These are phyloP conservation scores for Cryphonectria naterciae DNA, from an alignment of 2,329 filamentous ascomycete species.

Conservation along the genomic window DNA sequence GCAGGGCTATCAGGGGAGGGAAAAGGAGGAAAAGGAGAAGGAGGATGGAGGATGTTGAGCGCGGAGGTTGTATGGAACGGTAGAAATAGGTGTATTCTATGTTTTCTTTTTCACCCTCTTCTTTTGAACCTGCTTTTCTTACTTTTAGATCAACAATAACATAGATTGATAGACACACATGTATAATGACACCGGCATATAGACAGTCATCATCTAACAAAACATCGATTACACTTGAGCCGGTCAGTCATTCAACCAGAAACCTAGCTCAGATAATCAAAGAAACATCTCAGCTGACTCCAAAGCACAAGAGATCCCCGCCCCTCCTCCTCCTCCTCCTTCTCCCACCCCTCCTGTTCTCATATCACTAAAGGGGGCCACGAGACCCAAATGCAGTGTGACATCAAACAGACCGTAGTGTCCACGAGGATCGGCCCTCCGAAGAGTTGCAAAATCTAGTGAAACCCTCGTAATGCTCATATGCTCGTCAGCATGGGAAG, in stretches of 20 bases:
- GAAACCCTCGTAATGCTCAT: background rate
- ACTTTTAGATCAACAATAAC: background rate
- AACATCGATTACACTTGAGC: no score
- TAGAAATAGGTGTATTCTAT: background rate
- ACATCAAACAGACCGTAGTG: background rate
- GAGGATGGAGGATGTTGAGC: slow-evolving; percentile 5
- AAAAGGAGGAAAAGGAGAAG: slow-evolving; percentile 20
- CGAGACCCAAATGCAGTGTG: background rate
- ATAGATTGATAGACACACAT: background rate
- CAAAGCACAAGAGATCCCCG: background rate
- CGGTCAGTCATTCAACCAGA: no score
- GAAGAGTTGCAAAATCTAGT: background rate
- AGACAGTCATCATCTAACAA: background rate
- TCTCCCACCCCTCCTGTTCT: background rate
- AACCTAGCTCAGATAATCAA: no score
- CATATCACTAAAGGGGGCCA: background rate
- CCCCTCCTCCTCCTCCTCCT: background rate
- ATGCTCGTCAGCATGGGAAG: background rate
- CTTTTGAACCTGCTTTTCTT: background rate
- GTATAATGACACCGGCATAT: background rate
- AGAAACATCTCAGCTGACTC: background rate
- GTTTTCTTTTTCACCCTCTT: background rate
- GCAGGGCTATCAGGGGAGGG: slow-evolving; percentile 33
- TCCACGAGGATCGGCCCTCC: background rate
- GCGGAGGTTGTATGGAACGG: background rate